Conservation (phyloP, 768 basidiomycete genomes). For the Leucosporidium yakuticum region DNA sequence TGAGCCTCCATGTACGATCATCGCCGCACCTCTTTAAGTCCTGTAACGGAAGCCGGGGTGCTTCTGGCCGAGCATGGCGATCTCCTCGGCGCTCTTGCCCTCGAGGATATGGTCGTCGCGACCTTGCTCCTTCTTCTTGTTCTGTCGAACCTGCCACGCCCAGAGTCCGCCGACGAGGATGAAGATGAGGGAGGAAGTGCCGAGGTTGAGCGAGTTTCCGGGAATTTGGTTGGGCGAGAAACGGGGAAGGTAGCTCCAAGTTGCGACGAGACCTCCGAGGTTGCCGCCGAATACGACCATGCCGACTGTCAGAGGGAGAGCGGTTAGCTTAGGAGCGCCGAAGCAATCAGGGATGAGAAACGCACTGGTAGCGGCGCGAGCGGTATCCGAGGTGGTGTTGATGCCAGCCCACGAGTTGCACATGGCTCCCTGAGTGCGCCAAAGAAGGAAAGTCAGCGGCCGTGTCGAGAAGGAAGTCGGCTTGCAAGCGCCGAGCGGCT, state of each 20-base stretch:
- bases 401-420: constrained; percentile 31
- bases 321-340: background rate
- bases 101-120: constrained; percentile 36
- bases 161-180: constrained; percentile 9
- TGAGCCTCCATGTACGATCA: no score
- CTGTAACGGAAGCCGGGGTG: constrained; percentile 30
- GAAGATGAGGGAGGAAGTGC: constrained; percentile 19
- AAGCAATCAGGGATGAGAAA: background rate
- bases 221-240: constrained; percentile 21
- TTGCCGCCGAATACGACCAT: constrained; percentile 36
- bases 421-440: background rate
- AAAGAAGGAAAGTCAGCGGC: background rate
- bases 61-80: constrained; percentile 24
- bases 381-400: constrained; percentile 16
- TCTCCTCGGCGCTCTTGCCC: constrained; percentile 32
- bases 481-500: constrained; percentile 24
- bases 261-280: constrained; percentile 32
- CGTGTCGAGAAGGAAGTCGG: constrained; percentile 15
- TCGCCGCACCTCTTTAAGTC: background rate
- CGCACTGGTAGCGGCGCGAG: background rate
- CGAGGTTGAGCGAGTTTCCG: constrained; percentile 29
- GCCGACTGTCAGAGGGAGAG: constrained; percentile 32
- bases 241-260: constrained; percentile 32
- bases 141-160: constrained; percentile 31
- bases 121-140: constrained; percentile 33